phyloP scores from a whole-genome alignment of 169 alveolate genomes.

The Neospora caninum region DNA sequence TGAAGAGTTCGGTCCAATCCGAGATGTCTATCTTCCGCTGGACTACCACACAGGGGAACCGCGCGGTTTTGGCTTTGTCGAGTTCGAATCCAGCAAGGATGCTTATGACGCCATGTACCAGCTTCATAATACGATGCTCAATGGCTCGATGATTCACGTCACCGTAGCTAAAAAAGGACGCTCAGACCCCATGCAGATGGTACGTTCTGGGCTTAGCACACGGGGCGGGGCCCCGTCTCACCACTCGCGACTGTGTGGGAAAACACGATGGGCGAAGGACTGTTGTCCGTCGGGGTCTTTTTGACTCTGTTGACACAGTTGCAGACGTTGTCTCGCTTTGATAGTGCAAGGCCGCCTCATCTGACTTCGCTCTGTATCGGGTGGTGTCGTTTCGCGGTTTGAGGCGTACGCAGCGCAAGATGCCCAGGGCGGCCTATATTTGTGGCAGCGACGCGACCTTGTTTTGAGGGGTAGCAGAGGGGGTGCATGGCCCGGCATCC shows the following conservation, averaged over 20 bases:
- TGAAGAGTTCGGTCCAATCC: slow-evolving; percentile 80
- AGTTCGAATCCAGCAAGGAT: slow-evolving; percentile 81
- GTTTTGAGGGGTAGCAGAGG: too few species aligned
- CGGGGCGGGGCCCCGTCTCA: not conserved
- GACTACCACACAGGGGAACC: slow-evolving; percentile 91
- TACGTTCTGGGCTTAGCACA: not conserved
- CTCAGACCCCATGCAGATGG: slow-evolving; percentile 68
- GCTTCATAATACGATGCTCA: slow-evolving; percentile 51
- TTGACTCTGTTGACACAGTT: too few species aligned
- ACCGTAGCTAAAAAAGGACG: slow-evolving; percentile 67
- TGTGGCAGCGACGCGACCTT: too few species aligned
- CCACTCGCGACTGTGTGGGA: too few species aligned
- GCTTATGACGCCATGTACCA: slow-evolving; percentile 86
- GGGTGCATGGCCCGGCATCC: not conserved
- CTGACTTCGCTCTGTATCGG: too few species aligned
- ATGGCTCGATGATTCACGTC: slow-evolving; percentile 61
- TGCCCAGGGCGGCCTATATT: too few species aligned
- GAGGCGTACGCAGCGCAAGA: too few species aligned
- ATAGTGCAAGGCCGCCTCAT: too few species aligned
- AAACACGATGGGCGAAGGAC: too few species aligned
- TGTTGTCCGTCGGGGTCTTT: too few species aligned
- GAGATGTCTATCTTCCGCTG: slow-evolving; percentile 92
- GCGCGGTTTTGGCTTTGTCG: slow-evolving; percentile 91
- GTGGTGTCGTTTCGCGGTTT: too few species aligned
- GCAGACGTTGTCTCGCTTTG: too few species aligned